These are phyloP conservation scores for Penicillium sp. DNA, from an alignment of 2,329 filamentous ascomycete genomes.

Conservation along the genomic window DNA sequence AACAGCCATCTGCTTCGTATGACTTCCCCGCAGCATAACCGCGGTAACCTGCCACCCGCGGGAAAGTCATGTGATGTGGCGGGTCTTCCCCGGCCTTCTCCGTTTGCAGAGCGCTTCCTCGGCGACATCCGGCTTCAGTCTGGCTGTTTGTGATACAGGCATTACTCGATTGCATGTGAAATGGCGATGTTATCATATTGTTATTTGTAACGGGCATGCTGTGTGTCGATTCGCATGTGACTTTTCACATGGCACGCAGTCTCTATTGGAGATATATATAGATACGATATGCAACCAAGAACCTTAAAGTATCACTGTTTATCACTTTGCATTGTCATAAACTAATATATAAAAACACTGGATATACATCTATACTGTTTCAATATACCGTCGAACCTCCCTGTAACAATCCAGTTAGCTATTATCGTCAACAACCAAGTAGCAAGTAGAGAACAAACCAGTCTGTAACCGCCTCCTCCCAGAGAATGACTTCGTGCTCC, in stretches of 20 bases:
- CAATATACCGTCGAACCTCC: constrained; percentile 75
- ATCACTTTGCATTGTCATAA: neutral
- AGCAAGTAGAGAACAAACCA: constrained; percentile 61
- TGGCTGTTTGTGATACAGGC: neutral
- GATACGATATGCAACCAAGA: neutral
- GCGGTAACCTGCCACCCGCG: constrained; percentile 12
- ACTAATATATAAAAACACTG: neutral
- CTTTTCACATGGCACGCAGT: neutral
- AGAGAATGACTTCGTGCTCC: constrained; percentile 83
- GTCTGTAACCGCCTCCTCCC: constrained; percentile 95
- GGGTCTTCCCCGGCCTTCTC: neutral
- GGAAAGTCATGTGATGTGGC: constrained; percentile 14
- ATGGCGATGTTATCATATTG: neutral
- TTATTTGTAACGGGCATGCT: neutral
- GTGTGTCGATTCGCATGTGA: neutral
- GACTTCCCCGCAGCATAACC: constrained; percentile 1
- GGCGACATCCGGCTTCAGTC: neutral
- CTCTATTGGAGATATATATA: neutral
- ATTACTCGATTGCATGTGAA: constrained; percentile 12
- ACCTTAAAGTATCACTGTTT: neutral
- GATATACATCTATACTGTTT: constrained; percentile 56
- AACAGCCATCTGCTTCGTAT: no score
- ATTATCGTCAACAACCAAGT: neutral
- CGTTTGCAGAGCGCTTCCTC: neutral
- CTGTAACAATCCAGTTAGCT: constrained; percentile 36